A percentile compares a stretch with the other conserved stretches of the same genome.
Conservation (phyloP, 257 asterid genomes). For the Solanum etuberosum region DNA sequence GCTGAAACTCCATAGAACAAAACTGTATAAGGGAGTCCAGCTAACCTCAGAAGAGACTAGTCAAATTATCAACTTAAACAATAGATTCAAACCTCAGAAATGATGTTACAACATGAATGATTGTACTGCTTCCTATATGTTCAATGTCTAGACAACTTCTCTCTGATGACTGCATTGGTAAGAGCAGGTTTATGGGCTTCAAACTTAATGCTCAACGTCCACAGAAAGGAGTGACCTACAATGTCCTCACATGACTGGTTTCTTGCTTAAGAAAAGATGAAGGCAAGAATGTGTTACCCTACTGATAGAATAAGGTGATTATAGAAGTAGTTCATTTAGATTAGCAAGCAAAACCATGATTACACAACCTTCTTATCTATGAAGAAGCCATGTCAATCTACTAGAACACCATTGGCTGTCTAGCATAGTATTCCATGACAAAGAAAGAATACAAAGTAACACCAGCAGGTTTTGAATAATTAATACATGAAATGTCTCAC, state of each 20-base stretch:
- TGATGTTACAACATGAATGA: background rate
- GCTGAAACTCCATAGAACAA: background rate
- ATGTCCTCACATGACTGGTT: background rate
- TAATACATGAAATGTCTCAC: background rate
- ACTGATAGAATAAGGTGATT: background rate
- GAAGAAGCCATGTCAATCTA: background rate
- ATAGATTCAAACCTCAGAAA: background rate
- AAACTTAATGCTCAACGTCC: background rate
- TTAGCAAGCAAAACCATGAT: background rate
- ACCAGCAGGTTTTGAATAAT: background rate
- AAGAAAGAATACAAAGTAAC: background rate
- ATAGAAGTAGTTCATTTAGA: background rate
- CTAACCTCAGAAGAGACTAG: background rate
- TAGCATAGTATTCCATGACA: background rate
- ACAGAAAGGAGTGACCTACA: background rate
- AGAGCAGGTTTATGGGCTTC: background rate
- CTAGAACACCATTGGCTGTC: background rate
- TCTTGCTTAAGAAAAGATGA: background rate
- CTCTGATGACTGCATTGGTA: background rate
- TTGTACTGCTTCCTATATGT: background rate
- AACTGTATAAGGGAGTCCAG: background rate
- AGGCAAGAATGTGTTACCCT: background rate
- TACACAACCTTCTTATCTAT: background rate
- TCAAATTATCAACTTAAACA: background rate
- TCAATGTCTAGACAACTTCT: background rate